Conservation (phyloP, 148 eudicot species). For the Silene latifolia region DNA sequence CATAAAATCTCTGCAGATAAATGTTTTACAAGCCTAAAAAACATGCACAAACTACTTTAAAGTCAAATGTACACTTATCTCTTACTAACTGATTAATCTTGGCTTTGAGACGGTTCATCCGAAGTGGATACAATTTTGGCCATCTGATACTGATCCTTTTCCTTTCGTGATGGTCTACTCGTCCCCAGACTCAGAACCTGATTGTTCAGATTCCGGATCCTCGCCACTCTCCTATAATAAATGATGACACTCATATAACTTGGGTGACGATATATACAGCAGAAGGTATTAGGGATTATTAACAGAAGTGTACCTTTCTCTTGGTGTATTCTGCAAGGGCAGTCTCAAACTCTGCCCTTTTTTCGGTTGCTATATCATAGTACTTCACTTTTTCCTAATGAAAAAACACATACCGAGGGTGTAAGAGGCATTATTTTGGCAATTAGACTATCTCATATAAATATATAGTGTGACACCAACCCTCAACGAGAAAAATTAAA, state of each 20-base stretch:
- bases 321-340: slow-evolving; percentile 59
- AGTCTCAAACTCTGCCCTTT: slow-evolving; percentile 72
- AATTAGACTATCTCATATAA: too few species aligned
- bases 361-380: slow-evolving; percentile 86
- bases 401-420: slow-evolving; percentile 5
- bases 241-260: not conserved
- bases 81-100: slow-evolving; percentile 4
- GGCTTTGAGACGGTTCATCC: not conserved
- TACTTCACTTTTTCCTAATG: slow-evolving; percentile 76
- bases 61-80: slow-evolving; percentile 19
- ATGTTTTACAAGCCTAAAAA: slow-evolving; percentile 10
- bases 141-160: not conserved
- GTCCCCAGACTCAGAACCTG: slow-evolving; percentile 55
- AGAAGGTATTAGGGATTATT: not conserved
- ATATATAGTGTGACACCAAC: too few species aligned
- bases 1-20: not conserved
- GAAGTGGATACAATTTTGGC: not conserved
- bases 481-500: too few species aligned
- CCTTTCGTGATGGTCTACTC: not conserved
- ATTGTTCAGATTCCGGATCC: slow-evolving; percentile 42
- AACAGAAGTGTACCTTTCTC: slow-evolving; percentile 46
- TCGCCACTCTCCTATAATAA: slow-evolving; percentile 63
- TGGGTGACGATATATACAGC: not conserved
- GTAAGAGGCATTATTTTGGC: not conserved
- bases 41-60: slow-evolving; percentile 1